Percentiles rank a stretch among this genome's conserved stretches.
Evolutionary conservation across 2,329 filamentous ascomycete genomes (phyloP).

Genomic region (Cephalotrichum gorgonifer): DNA sequence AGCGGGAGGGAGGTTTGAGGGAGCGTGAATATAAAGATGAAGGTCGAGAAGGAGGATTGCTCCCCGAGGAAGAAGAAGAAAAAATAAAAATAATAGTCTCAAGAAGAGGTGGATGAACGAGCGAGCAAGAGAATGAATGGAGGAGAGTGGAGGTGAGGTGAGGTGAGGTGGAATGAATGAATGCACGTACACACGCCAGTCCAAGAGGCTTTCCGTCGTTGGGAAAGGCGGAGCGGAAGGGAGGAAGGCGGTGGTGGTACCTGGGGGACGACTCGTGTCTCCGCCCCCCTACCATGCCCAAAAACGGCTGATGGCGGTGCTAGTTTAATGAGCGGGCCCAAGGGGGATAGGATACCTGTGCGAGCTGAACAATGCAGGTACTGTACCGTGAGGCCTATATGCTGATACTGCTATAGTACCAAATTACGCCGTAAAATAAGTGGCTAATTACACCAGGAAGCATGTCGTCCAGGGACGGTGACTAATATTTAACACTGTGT

Average conservation of each 20-base stretch:
- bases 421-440: no score
- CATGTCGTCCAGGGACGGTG: no score
- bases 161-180: constrained; percentile 2
- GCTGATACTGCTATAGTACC: background rate
- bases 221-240: constrained; percentile 1
- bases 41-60: constrained; percentile 6
- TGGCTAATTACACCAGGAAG: no score
- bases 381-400: background rate
- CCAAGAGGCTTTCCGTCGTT: background rate
- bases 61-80: constrained; percentile 9
- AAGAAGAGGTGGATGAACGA: constrained; percentile 6
- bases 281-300: constrained; percentile 1
- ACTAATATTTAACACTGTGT: no score
- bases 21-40: constrained; percentile 2
- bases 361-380: constrained; percentile 4
- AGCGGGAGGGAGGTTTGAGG: no score
- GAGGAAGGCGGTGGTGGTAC: constrained; percentile 6
- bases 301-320: constrained; percentile 19
- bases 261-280: constrained; percentile 2
- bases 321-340: constrained; percentile 21
- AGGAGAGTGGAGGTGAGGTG: background rate
- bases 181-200: background rate
- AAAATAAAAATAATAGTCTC: constrained; percentile 8
- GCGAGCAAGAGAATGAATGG: constrained; percentile 6
- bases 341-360: constrained; percentile 4